These are phyloP conservation scores for Colletotrichum scovillei DNA, from an alignment of 2,329 filamentous ascomycete species.

Conservation along the genomic window DNA sequence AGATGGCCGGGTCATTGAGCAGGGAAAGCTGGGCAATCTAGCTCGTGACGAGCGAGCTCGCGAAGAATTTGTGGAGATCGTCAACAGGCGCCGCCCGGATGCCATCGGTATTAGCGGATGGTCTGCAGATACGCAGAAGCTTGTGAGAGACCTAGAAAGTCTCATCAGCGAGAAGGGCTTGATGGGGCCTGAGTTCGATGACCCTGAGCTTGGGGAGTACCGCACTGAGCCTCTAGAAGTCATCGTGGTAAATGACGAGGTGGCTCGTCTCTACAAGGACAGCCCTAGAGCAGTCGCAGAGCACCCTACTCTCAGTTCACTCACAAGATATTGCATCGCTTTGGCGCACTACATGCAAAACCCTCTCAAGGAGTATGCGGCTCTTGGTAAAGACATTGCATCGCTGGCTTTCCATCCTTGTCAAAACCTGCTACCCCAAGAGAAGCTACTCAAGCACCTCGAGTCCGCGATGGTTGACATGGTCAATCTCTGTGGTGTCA, in stretches of 20 bases:
- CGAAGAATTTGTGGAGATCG: conserved; percentile 80
- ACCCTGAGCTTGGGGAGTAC: conserved; percentile 80
- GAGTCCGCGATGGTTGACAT: conserved; percentile 99
- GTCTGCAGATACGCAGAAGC: conserved; percentile 84
- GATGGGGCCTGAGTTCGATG: conserved; percentile 83
- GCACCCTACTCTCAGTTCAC: conserved; percentile 81
- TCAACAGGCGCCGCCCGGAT: conserved; percentile 85
- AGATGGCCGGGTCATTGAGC: conserved; percentile 87
- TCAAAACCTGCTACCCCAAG: conserved; percentile 87
- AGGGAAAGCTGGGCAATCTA: conserved; percentile 87
- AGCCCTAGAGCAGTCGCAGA: conserved; percentile 83
- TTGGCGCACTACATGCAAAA: conserved; percentile 94
- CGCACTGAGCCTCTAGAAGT: conserved; percentile 86
- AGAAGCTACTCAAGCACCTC: conserved; percentile 86
- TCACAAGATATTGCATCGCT: conserved; percentile 90
- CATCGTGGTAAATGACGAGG: conserved; percentile 94
- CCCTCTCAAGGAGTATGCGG: conserved; percentile 95
- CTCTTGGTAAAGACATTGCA: conserved; percentile 86
- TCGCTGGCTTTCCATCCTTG: conserved; percentile 91
- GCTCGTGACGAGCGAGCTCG: conserved; percentile 74
- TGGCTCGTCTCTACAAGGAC: conserved; percentile 95
- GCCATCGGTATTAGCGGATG: conserved; percentile 91
- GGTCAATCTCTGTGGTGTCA: conserved; percentile 95
- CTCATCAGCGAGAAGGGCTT: conserved; percentile 83
- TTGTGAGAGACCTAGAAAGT: conserved; percentile 83